Conservation (phyloP, 805 yeast species). For the Candida ficus region DNA sequence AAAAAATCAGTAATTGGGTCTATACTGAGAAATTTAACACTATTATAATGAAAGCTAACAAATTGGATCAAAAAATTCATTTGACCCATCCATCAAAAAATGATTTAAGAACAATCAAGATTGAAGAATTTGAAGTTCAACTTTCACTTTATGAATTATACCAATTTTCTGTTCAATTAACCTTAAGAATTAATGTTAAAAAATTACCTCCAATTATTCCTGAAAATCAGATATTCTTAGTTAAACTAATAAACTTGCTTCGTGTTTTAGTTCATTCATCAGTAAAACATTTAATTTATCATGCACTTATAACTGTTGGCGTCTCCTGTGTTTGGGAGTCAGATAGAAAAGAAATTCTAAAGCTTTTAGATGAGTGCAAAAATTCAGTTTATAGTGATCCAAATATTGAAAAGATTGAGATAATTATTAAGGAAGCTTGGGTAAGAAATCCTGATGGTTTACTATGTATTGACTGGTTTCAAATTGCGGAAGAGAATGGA, state of each 20-base stretch:
- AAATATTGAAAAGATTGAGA: slow-evolving; percentile 1
- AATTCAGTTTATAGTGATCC: neutral
- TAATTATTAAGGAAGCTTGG: slow-evolving; percentile 2
- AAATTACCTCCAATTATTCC: slow-evolving; percentile 1
- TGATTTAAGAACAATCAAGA: slow-evolving; percentile 3
- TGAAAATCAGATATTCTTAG: slow-evolving; percentile 2
- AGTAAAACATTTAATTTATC: neutral
- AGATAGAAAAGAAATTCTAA: slow-evolving; percentile 2
- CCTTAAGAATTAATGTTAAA: slow-evolving; percentile 1
- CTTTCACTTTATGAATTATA: slow-evolving; percentile 4
- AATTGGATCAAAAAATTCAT: slow-evolving; percentile 1
- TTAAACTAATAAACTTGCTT: slow-evolving; percentile 2
- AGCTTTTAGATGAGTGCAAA: neutral
- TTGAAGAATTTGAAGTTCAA: slow-evolving; percentile 2
- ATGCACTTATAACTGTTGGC: neutral
- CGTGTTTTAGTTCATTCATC: slow-evolving; percentile 4
- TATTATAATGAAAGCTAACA: slow-evolving; percentile 1
- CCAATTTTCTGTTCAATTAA: slow-evolving; percentile 1
- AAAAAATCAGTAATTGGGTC: slow-evolving; percentile 2
- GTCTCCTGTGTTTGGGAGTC: slow-evolving; percentile 1
- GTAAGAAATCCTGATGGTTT: slow-evolving; percentile 2
- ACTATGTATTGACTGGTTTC: slow-evolving; percentile 2
- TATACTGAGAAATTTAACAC: slow-evolving; percentile 4
- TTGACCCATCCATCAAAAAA: slow-evolving; percentile 3
- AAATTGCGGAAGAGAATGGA: slow-evolving; percentile 1